Conservation (phyloP, 345 rosid species). For the Brassica cretica region DNA sequence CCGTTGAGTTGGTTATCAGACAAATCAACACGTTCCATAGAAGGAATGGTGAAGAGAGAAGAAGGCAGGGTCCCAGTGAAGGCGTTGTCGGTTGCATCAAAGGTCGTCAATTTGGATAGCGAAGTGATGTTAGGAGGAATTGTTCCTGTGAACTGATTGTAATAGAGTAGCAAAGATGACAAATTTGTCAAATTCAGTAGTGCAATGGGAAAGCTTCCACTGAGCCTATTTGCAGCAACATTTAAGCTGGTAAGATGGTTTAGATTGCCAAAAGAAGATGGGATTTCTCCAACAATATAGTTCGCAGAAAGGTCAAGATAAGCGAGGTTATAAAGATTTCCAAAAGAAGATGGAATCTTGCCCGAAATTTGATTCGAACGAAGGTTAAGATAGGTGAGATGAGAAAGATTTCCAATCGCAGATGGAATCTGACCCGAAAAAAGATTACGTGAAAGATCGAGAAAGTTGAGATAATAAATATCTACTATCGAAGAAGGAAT, state of each 20-base stretch:
- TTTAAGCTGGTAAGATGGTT: too few species aligned
- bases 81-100: neutral
- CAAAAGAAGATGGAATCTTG: too few species aligned
- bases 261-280: too few species aligned
- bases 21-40: neutral
- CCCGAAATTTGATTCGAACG: neutral
- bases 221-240: too few species aligned
- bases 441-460: neutral
- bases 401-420: neutral
- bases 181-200: neutral
- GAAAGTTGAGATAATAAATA: neutral
- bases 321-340: too few species aligned
- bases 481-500: neutral
- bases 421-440: neutral
- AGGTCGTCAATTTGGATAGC: neutral
- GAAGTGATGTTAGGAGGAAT: neutral
- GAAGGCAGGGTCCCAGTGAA: neutral
- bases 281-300: too few species aligned
- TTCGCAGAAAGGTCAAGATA: too few species aligned
- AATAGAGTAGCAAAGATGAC: accelerated
- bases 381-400: too few species aligned
- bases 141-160: neutral
- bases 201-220: neutral
- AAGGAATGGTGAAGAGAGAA: neutral
- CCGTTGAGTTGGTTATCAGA: neutral